These are phyloP conservation scores for Dactylellina drechsleri DNA, from an alignment of 2,329 filamentous ascomycete species.

Conservation along the genomic window DNA sequence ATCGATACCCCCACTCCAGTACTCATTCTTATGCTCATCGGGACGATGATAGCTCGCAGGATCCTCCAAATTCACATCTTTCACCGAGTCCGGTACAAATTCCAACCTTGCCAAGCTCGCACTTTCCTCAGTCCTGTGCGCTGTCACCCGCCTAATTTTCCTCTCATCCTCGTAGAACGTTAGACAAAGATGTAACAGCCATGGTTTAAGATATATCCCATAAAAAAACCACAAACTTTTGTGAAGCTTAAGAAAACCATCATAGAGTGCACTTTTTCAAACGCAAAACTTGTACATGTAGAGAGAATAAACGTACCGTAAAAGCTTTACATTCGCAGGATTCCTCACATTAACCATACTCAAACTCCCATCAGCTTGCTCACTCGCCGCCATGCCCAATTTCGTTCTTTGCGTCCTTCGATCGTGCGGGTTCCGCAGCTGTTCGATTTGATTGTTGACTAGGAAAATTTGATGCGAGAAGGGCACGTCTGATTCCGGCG, in stretches of 20 bases:
- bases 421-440: not conserved
- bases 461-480: conserved; percentile 2
- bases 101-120: conserved; percentile 13
- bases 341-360: conserved; percentile 6
- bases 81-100: conserved; percentile 20
- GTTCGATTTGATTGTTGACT: not conserved
- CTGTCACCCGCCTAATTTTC: conserved; percentile 16
- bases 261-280: too few species aligned
- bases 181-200: too few species aligned
- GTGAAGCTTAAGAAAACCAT: too few species aligned
- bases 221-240: too few species aligned
- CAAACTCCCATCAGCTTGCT: conserved; percentile 1
- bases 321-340: conserved; percentile 3
- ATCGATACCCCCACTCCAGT: not conserved
- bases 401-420: not conserved
- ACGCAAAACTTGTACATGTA: too few species aligned
- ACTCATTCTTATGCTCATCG: not conserved
- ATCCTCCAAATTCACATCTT: conserved; percentile 1
- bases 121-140: conserved; percentile 2
- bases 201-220: too few species aligned
- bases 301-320: not conserved
- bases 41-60: not conserved
- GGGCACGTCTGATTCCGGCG: not conserved
- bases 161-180: too few species aligned
- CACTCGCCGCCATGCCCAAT: conserved; percentile 14